Evolutionary conservation across 805 yeast genomes (phyloP), one percentile per base, ranked within the genome.

Genomic region (Suhomyces kilbournensis): DNA sequence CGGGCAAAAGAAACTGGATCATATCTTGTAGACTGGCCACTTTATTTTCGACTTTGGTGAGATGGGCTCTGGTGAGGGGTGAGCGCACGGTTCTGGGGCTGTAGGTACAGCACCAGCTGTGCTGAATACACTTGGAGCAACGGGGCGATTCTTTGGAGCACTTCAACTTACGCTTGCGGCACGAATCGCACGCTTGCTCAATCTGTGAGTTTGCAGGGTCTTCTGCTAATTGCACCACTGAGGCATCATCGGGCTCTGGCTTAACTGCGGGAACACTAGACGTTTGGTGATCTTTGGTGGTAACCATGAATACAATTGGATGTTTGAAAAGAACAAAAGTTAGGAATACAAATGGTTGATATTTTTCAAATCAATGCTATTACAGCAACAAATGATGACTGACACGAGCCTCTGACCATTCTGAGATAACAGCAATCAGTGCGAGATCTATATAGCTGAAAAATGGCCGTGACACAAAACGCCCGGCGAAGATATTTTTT

Each of bases 101-200:
- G 63, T 90, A 90, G 1, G 81, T 70, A 67, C 97, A 90, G 30
- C 79, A 79, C 88, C 96, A 85, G 20, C 77, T 74, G 63, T 88
- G 90, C 50, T 79, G 82, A 7, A 76, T 66, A 71, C 97, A 90
- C 62, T 88, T 88, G 44, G 84, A 72, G 63, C 96, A 90, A 56
- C 79, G 80, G 2, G 96, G 97, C 25, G 70, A 76, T 54, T 85
- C 89, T 61, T 88, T 90, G 28, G 96, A 83, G 65, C 97, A 90
- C 63, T 84, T 85, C 54, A 89, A 76, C 68, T 90, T 90, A 51
- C 94, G 76, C 58, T 83, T 81, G 35, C 96, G 80, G 65, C 97
- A 90, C 3, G 92, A 84, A 67, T 90, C 96, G 68, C 97, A 90
- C 8, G 84, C 84, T 62, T 81, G 85, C 62, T 81, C 84, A 28